A percentile compares a stretch with the other conserved stretches of the same genome.
Evolutionary conservation across 2,329 filamentous ascomycete species (phyloP).

Genomic region (Trichothecium sympodiale): DNA sequence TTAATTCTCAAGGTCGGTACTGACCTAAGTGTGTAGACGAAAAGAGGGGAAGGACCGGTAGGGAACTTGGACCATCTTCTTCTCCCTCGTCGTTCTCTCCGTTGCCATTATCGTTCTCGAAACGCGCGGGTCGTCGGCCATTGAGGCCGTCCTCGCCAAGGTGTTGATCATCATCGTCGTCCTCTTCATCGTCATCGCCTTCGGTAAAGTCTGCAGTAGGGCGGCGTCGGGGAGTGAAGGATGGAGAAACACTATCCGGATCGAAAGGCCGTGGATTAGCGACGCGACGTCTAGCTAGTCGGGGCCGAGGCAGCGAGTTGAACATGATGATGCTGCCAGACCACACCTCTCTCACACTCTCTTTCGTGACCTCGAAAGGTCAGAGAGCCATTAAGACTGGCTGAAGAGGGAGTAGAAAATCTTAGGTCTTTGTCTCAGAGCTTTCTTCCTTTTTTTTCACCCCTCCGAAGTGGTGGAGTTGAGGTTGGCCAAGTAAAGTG

Average conservation of each 20-base stretch:
- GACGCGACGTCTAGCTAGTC: conserved; percentile 21
- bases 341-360: no score
- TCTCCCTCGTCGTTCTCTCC: conserved; percentile 33
- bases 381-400: no score
- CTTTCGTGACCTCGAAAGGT: no score
- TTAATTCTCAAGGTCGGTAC: conserved; percentile 13
- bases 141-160: background rate
- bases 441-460: no score
- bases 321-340: conserved; percentile 17
- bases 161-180: conserved; percentile 19
- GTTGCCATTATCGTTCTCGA: conserved; percentile 30
- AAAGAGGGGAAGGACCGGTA: conserved; percentile 60
- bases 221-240: conserved; percentile 23
- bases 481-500: no score
- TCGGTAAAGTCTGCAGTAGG: conserved; percentile 57
- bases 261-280: conserved; percentile 15
- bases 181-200: conserved; percentile 39
- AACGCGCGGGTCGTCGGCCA: background rate
- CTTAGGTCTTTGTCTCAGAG: no score
- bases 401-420: no score
- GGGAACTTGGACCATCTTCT: conserved; percentile 14
- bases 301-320: conserved; percentile 22
- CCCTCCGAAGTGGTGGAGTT: no score
- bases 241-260: background rate
- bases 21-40: conserved; percentile 67